Evolutionary conservation across 164 flowering plant species (phyloP), one percentile per base, ranked within the genome.

Genomic region (Santalum album): DNA sequence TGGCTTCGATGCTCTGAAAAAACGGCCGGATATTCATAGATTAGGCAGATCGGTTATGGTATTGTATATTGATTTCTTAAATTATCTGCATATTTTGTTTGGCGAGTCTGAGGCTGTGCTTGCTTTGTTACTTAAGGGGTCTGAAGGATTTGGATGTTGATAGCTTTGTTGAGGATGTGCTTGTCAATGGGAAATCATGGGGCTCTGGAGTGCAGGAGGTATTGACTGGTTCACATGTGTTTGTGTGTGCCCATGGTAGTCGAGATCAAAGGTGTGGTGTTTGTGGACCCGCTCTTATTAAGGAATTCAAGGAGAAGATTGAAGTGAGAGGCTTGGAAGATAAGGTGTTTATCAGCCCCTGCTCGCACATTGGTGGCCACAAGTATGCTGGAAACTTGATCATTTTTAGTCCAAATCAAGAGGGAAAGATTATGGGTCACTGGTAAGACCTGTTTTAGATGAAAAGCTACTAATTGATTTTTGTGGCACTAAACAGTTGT

Each of bases 331-430:
- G 78, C 23, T 58, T 86, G 61, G 70, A 65, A 26, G 72, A 73
- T 69, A 68, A 80, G 57, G 74, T 89, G 12, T 72, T 68, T 75
- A 90, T 87, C 26, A 74, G 64, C 26, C 76, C 95, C 19, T 89
- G 97, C 67, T 92, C 99, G 22, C 99, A 92, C 47, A 49, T 87
- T 58, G 99, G 99, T 6, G 96, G 96, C 1, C 99, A 92, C 66
- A 92, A 87, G 65, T 92, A 89, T 78, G 99, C 99, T 57, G 99
- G 99, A 24, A 92, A 92, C 55, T 56, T 85, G 70, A 83, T 92
- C 17, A 66, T 85, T 53, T 92, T 64, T 65, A 75, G 83, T 59
- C 75, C 78, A 10, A 72, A 73, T 70, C 48, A 71, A 2, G 83
- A 72, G 25, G 92, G 90, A 50, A 76, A 72, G 60, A 65, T 80